Evolutionary conservation across 805 yeast genomes (phyloP).

Genomic region (Wickerhamiella dianesei): DNA sequence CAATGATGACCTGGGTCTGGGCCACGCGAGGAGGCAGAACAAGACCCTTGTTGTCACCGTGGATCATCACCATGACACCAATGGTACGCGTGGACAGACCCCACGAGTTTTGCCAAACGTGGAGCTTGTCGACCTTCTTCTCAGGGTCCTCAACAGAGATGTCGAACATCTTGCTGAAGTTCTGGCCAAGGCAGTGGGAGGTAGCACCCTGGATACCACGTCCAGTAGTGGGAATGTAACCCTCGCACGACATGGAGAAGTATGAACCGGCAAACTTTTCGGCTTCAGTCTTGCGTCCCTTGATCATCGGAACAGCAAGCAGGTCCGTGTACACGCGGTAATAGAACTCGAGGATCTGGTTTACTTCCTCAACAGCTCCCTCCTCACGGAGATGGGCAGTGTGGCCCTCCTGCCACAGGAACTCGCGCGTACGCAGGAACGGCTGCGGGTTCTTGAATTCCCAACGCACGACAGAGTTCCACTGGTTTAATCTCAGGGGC

Average conservation of each 20-base stretch:
- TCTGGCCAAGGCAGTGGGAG: conserved; percentile 93
- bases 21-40: conserved; percentile 97
- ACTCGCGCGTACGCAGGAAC: conserved; percentile 95
- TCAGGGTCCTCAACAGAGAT: conserved; percentile 92
- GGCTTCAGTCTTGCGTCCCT: conserved; percentile 91
- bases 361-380: conserved; percentile 73
- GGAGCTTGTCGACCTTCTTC: conserved; percentile 63
- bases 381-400: conserved; percentile 83
- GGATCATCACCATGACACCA: conserved; percentile 99
- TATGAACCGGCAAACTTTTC: conserved; percentile 98
- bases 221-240: conserved; percentile 95
- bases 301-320: conserved; percentile 92
- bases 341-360: conserved; percentile 75
- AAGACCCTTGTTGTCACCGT: conserved; percentile 95
- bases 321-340: conserved; percentile 75
- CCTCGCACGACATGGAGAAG: conserved; percentile 91
- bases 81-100: conserved; percentile 96
- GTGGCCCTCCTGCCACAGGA: conserved; percentile 99
- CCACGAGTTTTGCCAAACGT: conserved; percentile 97
- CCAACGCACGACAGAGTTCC: conserved; percentile 99
- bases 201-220: conserved; percentile 99
- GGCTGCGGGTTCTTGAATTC: conserved; percentile 99
- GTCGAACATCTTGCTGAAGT: conserved; percentile 97
- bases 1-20: conserved; percentile 76
- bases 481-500: conserved; percentile 91